phyloP scores from a whole-genome alignment of 2,329 filamentous ascomycete species.

The Paraconiothyrium sp. region DNA sequence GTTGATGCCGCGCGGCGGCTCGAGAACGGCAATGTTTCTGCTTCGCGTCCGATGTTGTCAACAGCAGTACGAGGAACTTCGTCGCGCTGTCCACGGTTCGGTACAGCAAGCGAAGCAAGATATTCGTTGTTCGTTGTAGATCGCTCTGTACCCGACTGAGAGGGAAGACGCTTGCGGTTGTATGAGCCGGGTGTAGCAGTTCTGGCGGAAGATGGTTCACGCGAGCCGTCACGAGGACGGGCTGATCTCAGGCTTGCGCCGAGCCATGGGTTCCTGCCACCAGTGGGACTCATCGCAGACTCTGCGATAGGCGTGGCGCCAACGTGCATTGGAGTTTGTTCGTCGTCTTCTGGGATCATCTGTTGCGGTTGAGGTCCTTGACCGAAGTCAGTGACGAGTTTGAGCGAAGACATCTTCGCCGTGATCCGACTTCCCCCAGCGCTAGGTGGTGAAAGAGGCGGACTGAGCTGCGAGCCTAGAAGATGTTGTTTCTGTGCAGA shows the following conservation, averaged over 20 bases:
- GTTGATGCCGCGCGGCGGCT: slow-evolving; percentile 49
- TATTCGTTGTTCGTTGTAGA: slow-evolving; percentile 43
- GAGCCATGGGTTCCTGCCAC: slow-evolving; percentile 53
- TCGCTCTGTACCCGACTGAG: slow-evolving; percentile 43
- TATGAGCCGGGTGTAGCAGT: slow-evolving; percentile 70
- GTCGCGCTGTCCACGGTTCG: slow-evolving; percentile 44
- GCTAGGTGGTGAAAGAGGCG: slow-evolving; percentile 77
- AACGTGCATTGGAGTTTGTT: slow-evolving; percentile 77
- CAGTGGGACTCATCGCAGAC: slow-evolving; percentile 72
- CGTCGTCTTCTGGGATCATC: slow-evolving; percentile 72
- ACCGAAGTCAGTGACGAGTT: slow-evolving; percentile 90
- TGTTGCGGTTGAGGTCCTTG: slow-evolving; percentile 57
- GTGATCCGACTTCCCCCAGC: slow-evolving; percentile 64
- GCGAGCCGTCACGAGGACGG: slow-evolving; percentile 42
- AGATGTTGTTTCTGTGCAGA: slow-evolving; percentile 62
- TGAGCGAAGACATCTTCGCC: slow-evolving; percentile 83
- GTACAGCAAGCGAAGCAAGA: slow-evolving; percentile 47
- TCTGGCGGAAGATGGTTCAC: slow-evolving; percentile 60
- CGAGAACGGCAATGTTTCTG: slow-evolving; percentile 53
- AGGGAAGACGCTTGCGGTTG: slow-evolving; percentile 71
- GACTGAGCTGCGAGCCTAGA: slow-evolving; percentile 68
- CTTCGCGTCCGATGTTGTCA: slow-evolving; percentile 52
- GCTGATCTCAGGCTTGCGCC: slow-evolving; percentile 38
- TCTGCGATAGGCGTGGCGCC: slow-evolving; percentile 88
- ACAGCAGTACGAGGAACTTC: slow-evolving; percentile 46